phyloP scores from a whole-genome alignment of 345 rosid genomes.

The Gossypium thurberi region DNA sequence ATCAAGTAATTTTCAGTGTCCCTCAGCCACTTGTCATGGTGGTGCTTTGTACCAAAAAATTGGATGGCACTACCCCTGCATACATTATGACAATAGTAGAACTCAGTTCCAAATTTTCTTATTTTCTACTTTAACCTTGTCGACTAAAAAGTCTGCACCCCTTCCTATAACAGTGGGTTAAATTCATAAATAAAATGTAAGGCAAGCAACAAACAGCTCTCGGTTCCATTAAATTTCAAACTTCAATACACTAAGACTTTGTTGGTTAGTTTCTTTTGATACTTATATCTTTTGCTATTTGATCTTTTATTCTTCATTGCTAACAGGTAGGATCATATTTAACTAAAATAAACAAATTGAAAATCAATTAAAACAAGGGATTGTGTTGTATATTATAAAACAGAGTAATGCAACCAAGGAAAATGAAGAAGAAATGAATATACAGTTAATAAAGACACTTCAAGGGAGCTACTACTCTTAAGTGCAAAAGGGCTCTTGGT shows the following conservation, averaged over 20 bases:
- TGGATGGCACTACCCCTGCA: constrained; percentile 83
- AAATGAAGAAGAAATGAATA: no score
- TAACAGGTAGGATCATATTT: not conserved
- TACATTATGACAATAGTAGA: not conserved
- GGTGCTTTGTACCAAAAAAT: constrained; percentile 76
- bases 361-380: not conserved
- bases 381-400: no score
- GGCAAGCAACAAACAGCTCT: not conserved
- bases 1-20: constrained; percentile 59
- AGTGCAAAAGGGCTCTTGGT: no score
- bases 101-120: not conserved
- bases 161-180: not conserved
- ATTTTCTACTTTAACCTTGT: not conserved
- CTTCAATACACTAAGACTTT: not conserved
- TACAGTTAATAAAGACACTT: no score
- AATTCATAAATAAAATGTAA: not conserved
- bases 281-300: not conserved
- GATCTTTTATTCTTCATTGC: not conserved
- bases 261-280: not conserved
- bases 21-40: constrained; percentile 85
- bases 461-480: no score
- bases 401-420: no score
- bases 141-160: not conserved
- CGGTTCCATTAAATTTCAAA: not conserved
- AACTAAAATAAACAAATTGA: not conserved